These are phyloP conservation scores for Hypericum androsaemum DNA, from an alignment of 345 rosid genomes.

Conservation along the genomic window DNA sequence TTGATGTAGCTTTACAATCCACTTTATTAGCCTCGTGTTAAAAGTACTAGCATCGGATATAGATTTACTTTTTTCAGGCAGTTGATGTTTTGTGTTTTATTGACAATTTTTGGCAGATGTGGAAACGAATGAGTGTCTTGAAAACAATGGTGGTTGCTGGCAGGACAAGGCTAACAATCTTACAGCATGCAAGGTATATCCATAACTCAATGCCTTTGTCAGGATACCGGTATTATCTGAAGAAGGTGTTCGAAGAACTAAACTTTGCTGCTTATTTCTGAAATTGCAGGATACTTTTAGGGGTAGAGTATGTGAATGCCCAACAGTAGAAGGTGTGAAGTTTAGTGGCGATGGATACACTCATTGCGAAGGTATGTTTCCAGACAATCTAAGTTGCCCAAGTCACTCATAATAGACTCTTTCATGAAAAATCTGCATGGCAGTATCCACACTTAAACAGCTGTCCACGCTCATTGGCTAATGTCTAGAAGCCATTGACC, in stretches of 20 bases:
- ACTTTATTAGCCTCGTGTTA: no score
- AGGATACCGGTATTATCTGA: not conserved
- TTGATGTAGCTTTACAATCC: no score
- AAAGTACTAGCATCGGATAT: no score
- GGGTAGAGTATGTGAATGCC: conserved; percentile 91
- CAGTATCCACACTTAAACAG: no score
- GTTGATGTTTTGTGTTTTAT: no score
- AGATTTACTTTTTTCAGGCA: no score
- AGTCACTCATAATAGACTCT: no score
- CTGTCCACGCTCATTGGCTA: no score
- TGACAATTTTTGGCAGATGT: conserved; percentile 12
- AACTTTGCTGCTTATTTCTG: not conserved
- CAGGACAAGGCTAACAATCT: conserved; percentile 22
- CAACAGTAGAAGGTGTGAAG: conserved; percentile 68
- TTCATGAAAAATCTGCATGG: no score
- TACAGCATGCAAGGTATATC: conserved; percentile 26
- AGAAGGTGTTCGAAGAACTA: not conserved
- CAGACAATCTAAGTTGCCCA: no score
- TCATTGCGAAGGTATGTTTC: conserved; percentile 64
- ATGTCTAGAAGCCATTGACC: not conserved
- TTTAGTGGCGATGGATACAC: conserved; percentile 84
- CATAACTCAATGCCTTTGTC: not conserved
- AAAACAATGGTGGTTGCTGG: conserved; percentile 30
- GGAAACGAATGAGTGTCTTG: conserved; percentile 26
- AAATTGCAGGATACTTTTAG: conserved; percentile 73